Evolutionary conservation across 2,329 filamentous ascomycete species (phyloP).

Genomic region (Trichophyton schoenleinii): DNA sequence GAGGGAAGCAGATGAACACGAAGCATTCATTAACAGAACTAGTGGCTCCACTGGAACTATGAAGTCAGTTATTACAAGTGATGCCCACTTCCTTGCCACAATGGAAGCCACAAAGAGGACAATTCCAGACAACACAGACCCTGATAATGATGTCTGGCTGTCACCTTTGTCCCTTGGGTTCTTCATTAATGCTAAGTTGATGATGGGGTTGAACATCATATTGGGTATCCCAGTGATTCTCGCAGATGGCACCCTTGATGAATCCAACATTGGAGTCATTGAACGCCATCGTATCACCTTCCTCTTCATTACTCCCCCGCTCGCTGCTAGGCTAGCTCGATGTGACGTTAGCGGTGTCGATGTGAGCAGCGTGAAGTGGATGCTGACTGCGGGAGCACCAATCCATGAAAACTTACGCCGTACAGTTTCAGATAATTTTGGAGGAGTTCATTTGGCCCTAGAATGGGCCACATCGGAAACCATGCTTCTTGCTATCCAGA

Average conservation of each 20-base stretch:
- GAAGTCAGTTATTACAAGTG: constrained; percentile 16
- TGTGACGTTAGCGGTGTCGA: constrained; percentile 9
- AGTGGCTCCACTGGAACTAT: constrained; percentile 15
- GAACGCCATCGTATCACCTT: constrained; percentile 16
- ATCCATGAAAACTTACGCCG: constrained; percentile 17
- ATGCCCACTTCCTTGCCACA: constrained; percentile 16
- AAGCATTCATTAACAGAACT: constrained; percentile 17
- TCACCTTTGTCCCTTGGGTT: constrained; percentile 18
- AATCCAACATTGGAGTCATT: constrained; percentile 14
- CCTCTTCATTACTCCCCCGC: constrained; percentile 17
- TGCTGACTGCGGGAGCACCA: constrained; percentile 18
- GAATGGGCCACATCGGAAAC: constrained; percentile 20
- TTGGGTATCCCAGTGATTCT: constrained; percentile 20
- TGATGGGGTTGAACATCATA: constrained; percentile 19
- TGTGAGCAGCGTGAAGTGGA: constrained; percentile 18
- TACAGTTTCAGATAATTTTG: constrained; percentile 14
- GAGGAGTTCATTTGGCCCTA: constrained; percentile 14
- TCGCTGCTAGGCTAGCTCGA: constrained; percentile 16
- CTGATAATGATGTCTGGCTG: constrained; percentile 16
- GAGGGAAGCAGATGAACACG: constrained; percentile 10
- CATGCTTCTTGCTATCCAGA: constrained; percentile 18
- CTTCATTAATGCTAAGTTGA: constrained; percentile 20
- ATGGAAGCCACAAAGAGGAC: constrained; percentile 16
- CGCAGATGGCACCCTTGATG: constrained; percentile 13
- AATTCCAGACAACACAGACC: constrained; percentile 16